Evolutionary conservation across 257 asterid genomes (phyloP).

Genomic region (Ocimum tenuiflorum): DNA sequence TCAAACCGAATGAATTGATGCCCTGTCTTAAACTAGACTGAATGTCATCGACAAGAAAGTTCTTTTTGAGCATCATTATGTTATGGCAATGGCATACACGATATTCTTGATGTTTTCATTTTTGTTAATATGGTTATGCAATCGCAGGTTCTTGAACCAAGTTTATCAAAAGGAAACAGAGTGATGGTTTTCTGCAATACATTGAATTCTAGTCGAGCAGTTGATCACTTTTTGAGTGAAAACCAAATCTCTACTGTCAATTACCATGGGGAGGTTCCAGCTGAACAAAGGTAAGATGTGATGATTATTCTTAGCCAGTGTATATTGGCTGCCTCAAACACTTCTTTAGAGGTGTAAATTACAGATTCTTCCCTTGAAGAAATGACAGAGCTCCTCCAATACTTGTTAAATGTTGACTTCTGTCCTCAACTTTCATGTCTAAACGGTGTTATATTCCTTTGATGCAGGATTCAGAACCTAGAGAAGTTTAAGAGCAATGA

Average conservation of each 20-base stretch:
- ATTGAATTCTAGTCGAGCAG: slow-evolving; percentile 94
- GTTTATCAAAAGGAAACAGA: slow-evolving; percentile 91
- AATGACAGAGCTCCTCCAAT: not conserved
- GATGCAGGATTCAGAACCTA: slow-evolving; percentile 68
- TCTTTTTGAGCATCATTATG: not conserved
- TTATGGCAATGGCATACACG: not conserved
- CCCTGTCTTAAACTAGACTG: no score
- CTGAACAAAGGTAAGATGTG: slow-evolving; percentile 74
- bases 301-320: not conserved
- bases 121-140: slow-evolving; percentile 8
- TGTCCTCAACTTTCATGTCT: not conserved
- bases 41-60: no score
- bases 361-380: not conserved
- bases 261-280: slow-evolving; percentile 98
- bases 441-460: slow-evolving; percentile 9
- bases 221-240: slow-evolving; percentile 79
- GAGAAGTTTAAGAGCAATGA: slow-evolving; percentile 74
- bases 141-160: slow-evolving; percentile 94
- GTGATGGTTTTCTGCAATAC: slow-evolving; percentile 99
- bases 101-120: not conserved
- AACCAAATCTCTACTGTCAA: slow-evolving; percentile 84
- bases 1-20: not conserved
- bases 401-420: not conserved
- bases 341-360: not conserved
- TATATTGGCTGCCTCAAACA: not conserved